Base-by-base conservation (phyloP, 1,139 yeast species). In the Suhomyces bribrorum region DNA sequence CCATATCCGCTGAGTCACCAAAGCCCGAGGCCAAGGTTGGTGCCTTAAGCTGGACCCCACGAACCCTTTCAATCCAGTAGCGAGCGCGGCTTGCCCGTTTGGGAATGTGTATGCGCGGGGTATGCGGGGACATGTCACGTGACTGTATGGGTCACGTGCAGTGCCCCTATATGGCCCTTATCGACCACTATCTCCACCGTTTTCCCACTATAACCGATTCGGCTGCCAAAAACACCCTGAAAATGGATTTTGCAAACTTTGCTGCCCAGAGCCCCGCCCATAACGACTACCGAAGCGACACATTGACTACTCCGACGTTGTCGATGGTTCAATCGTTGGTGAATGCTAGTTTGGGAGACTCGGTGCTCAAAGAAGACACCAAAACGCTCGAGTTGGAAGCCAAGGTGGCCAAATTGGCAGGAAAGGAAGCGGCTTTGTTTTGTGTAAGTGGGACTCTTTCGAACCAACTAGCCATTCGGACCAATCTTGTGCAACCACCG, bases 381-480 rank as follows among this genome's bases (percentile, higher is more conserved):
- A 77, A 80, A 47, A 88, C 96, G 14, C 64, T 73, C 30, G 73
- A 69, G 27, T 68, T 90, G 37, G 95, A 89, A 59, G 57, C 61
- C 14, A 76, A 78, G 45, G 82, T 90, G 43, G 83, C 87, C 20
- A 66, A 69, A 32, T 54, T 89, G 39, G 75, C 95, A 8, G 96
- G 96, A 29, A 87, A 85, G 57, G 88, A 82, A 51, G 86, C 90
- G 4, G 96, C 88, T 16, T 61, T 87, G 41, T 90, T 77, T 63
- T 88, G 95, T 60, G 86, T 82, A 12, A 84, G 95, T 18, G 97
- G 97, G 41, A 92, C 97, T 7, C 65, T 90, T 66, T 84, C 95
- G 25, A 90, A 90, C 62, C 97, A 90, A 65, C 75, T 90, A 45
- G 97, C 86, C 16, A 64, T 90, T 41, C 73, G 97, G 54, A 73